These are phyloP conservation scores for Jimgerdemannia flammicorona DNA, from an alignment of 192 early-diverging fungal genomes.

Conservation along the genomic window DNA sequence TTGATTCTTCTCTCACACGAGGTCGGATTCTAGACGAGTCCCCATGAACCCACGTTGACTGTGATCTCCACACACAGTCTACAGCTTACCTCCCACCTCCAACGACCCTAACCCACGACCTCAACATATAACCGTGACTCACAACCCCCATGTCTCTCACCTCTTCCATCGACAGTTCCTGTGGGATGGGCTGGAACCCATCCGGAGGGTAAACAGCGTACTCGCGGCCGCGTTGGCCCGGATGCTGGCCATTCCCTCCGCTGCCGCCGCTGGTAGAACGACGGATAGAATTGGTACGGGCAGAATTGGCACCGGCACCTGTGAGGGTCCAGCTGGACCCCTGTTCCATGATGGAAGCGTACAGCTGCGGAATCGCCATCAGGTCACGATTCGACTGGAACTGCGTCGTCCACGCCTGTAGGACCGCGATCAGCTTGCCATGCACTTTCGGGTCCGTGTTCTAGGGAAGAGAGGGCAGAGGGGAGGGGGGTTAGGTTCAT, in stretches of 20 bases:
- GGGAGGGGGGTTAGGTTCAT: too few relatives aligned
- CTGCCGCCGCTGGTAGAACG: not conserved
- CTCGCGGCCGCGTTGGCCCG: not conserved
- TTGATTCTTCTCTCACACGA: not conserved
- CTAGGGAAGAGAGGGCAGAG: not conserved
- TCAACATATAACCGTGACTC: not conserved
- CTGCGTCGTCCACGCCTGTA: slow-evolving; percentile 22
- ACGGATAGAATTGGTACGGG: too few relatives aligned
- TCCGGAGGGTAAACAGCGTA: not conserved
- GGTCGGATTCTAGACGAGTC: not conserved
- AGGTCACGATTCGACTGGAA: slow-evolving; percentile 18
- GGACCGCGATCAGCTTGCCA: slow-evolving; percentile 16
- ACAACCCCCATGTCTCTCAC: not conserved
- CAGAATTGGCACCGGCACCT: too few relatives aligned
- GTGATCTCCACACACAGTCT: not conserved
- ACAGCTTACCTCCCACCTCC: not conserved
- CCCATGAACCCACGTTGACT: not conserved
- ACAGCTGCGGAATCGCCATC: slow-evolving; percentile 15
- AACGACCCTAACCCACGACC: not conserved
- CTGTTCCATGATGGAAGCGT: slow-evolving; percentile 11
- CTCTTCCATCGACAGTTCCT: not conserved
- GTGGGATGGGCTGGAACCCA: not conserved
- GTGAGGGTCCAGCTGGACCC: not conserved
- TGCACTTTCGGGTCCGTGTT: slow-evolving; percentile 16
- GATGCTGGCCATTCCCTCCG: not conserved